phyloP scores from a whole-genome alignment of 129 eudicot genomes.

The Lonicera japonica region DNA sequence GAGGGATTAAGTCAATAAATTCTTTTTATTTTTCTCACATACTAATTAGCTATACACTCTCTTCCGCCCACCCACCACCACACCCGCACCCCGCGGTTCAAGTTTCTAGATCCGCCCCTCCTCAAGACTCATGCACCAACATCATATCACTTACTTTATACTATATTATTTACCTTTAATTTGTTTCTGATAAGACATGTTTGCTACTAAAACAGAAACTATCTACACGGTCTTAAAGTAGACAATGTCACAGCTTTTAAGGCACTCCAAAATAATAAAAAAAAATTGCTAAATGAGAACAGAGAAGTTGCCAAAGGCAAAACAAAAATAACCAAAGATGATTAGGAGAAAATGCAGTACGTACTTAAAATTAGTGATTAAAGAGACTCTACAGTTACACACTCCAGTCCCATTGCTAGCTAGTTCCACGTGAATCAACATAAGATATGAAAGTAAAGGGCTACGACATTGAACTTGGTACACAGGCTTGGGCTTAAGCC shows the following conservation, averaged over 20 bases:
- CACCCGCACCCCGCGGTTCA: no score
- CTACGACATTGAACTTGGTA: constrained; percentile 44
- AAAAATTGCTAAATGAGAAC: constrained; percentile 38
- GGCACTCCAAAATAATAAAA: constrained; percentile 37
- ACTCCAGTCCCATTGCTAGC: constrained; percentile 40
- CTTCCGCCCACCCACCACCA: no score
- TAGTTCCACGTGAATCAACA: constrained; percentile 39
- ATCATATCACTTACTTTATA: no score
- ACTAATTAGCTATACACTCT: no score
- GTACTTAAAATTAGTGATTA: constrained; percentile 53
- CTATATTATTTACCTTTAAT: no score
- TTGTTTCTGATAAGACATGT: constrained; percentile 49
- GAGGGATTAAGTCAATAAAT: no score
- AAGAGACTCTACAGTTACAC: constrained; percentile 50
- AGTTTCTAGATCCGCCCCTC: no score
- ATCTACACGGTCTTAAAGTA: constrained; percentile 39
- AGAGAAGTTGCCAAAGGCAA: constrained; percentile 27
- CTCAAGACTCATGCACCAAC: no score
- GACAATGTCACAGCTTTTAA: constrained; percentile 46
- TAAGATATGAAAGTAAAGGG: constrained; percentile 38
- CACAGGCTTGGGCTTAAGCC: constrained; percentile 63
- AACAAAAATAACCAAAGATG: constrained; percentile 30
- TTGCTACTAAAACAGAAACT: constrained; percentile 50
- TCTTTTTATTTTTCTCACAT: no score
- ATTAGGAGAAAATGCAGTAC: constrained; percentile 41